Evolutionary conservation across 495 filamentous ascomycete species (phyloP).

Genomic region (Podospora appendiculata): DNA sequence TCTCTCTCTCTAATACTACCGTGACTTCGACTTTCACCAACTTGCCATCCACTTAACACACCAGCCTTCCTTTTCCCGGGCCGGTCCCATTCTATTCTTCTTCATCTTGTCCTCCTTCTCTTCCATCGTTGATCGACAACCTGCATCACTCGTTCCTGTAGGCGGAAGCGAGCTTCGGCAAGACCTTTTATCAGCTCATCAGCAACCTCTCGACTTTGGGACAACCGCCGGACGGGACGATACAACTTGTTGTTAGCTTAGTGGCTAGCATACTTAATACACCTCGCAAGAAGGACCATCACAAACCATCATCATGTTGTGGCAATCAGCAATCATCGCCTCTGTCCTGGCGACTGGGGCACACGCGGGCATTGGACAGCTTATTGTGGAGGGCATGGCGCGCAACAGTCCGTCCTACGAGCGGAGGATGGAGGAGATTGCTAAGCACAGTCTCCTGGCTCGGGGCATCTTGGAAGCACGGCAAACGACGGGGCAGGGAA

Average conservation of each 20-base stretch:
- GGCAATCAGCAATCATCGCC: slow-evolving; percentile 19
- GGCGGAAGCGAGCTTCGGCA: neutral
- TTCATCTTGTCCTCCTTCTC: neutral
- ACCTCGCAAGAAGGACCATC: slow-evolving; percentile 11
- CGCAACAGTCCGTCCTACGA: slow-evolving; percentile 13
- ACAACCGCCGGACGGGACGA: slow-evolving; percentile 13
- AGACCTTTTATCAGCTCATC: neutral
- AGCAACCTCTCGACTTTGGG: neutral
- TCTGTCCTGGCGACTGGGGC: slow-evolving; percentile 20
- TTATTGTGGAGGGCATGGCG: slow-evolving; percentile 19
- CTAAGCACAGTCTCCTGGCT: slow-evolving; percentile 11
- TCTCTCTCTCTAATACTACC: slow-evolving; percentile 4
- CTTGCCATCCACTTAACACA: neutral
- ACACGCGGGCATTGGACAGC: slow-evolving; percentile 16
- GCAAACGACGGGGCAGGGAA: slow-evolving; percentile 7
- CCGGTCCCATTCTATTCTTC: slow-evolving; percentile 21
- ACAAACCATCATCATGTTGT: slow-evolving; percentile 15
- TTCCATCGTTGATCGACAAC: neutral
- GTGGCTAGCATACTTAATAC: slow-evolving; percentile 4
- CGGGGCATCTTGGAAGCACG: slow-evolving; percentile 12
- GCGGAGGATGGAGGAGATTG: slow-evolving; percentile 18
- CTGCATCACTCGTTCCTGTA: neutral
- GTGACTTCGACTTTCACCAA: neutral
- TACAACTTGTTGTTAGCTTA: slow-evolving; percentile 4
- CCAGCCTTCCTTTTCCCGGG: slow-evolving; percentile 17